These are phyloP conservation scores for Forsythia viridissima DNA, from an alignment of 257 asterid genomes.

Conservation along the genomic window DNA sequence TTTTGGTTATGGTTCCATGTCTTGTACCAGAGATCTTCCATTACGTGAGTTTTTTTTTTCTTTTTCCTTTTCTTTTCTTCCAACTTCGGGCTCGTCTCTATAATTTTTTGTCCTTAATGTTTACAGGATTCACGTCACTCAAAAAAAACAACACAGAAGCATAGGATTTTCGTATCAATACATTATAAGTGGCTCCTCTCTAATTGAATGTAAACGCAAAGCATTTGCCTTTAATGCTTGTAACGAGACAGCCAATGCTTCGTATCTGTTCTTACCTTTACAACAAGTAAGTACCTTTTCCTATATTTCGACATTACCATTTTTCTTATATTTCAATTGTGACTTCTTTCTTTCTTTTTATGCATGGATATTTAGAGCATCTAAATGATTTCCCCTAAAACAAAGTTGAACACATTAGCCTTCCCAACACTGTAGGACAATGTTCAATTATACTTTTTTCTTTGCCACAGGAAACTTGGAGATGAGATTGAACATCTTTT, in stretches of 20 bases:
- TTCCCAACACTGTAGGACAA: neutral
- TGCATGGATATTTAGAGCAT: neutral
- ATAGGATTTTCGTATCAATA: neutral
- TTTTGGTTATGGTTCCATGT: no score
- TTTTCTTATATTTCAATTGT: neutral
- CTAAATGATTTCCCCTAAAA: neutral
- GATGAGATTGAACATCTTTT: no score
- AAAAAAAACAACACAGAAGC: no score
- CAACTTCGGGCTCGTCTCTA: no score
- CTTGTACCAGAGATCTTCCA: no score
- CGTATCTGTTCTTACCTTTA: conserved; percentile 93
- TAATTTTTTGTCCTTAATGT: no score
- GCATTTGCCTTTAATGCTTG: conserved; percentile 99
- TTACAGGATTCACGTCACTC: no score
- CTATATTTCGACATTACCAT: neutral
- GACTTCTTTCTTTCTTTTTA: neutral
- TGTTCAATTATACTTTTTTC: no score
- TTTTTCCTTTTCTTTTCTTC: no score
- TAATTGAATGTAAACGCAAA: conserved; percentile 43
- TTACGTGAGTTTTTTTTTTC: no score
- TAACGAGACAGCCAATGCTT: conserved; percentile 92
- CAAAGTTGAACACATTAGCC: neutral
- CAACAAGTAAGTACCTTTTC: conserved; percentile 27
- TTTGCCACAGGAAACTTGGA: no score
- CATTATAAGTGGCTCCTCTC: no score